Evolutionary conservation across 1,284 basidiomycete species (phyloP).

Genomic region (Vanrija humicola): DNA sequence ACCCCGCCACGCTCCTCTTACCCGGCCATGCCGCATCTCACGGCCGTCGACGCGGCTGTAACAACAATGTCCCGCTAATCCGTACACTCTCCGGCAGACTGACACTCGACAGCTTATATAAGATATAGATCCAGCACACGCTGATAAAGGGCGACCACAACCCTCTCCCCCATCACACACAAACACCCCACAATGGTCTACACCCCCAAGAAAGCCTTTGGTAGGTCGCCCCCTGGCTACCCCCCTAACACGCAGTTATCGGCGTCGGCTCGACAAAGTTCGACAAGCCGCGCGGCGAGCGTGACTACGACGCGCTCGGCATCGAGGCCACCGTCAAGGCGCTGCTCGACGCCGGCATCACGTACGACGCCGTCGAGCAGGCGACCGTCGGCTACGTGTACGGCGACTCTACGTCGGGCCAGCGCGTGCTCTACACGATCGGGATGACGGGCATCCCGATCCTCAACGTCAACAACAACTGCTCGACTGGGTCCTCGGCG

Average conservation of each 20-base stretch:
- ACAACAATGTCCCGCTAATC: too few species aligned
- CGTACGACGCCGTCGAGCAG: conserved; percentile 15
- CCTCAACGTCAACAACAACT: conserved; percentile 23
- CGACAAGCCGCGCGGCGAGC: conserved; percentile 19
- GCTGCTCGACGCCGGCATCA: conserved; percentile 16
- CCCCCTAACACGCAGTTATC: conserved; percentile 7
- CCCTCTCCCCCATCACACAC: background rate
- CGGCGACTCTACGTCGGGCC: conserved; percentile 18
- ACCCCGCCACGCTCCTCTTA: too few species aligned
- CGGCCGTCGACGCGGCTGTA: too few species aligned
- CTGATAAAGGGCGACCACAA: background rate
- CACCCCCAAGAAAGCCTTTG: conserved; percentile 14
- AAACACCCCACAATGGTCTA: conserved; percentile 12
- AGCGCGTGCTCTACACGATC: conserved; percentile 20
- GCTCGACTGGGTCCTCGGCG: conserved; percentile 17
- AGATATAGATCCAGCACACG: background rate
- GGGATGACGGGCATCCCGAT: conserved; percentile 22
- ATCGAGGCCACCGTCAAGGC: conserved; percentile 22
- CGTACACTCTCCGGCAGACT: too few species aligned
- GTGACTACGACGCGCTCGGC: conserved; percentile 19
- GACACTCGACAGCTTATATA: background rate
- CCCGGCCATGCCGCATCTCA: too few species aligned
- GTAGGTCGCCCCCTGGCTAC: background rate
- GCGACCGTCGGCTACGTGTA: conserved; percentile 18
- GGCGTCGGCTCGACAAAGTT: conserved; percentile 24